Evolutionary conservation across 768 basidiomycete genomes (phyloP).

Genomic region (Collybia nuda): DNA sequence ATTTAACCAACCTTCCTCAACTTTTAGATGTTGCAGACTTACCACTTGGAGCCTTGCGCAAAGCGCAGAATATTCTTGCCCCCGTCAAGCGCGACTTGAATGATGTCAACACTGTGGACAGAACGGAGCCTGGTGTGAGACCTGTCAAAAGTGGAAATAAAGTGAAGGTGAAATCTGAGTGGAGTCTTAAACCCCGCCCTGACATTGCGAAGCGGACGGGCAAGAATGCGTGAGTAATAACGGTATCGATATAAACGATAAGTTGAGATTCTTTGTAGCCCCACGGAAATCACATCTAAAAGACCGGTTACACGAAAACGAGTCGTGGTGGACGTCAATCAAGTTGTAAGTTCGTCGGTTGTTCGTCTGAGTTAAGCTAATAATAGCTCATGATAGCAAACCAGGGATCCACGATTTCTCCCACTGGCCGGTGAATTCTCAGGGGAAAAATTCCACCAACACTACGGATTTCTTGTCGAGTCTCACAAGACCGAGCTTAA

Average conservation of each 20-base stretch:
- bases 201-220: slow-evolving; percentile 60
- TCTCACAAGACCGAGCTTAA: slow-evolving; percentile 64
- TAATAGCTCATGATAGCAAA: slow-evolving; percentile 43
- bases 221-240: slow-evolving; percentile 81
- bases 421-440: slow-evolving; percentile 70
- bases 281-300: slow-evolving; percentile 82
- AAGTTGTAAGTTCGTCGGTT: slow-evolving; percentile 46
- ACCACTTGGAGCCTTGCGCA: slow-evolving; percentile 63
- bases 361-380: slow-evolving; percentile 3
- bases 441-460: slow-evolving; percentile 58
- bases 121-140: neutral
- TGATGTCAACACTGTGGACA: slow-evolving; percentile 20
- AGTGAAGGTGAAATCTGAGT: slow-evolving; percentile 39
- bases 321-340: slow-evolving; percentile 65
- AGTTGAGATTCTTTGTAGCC: slow-evolving; percentile 41
- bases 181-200: slow-evolving; percentile 40
- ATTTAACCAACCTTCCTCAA: neutral
- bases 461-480: slow-evolving; percentile 74
- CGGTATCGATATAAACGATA: neutral
- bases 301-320: slow-evolving; percentile 76
- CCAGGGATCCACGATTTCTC: slow-evolving; percentile 87
- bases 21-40: slow-evolving; percentile 52
- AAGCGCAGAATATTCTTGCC: slow-evolving; percentile 56
- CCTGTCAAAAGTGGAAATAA: slow-evolving; percentile 20
- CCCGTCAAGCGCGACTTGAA: slow-evolving; percentile 37